phyloP scores from a whole-genome alignment of 192 early-diverging fungal genomes.

The Backusella sp. region DNA sequence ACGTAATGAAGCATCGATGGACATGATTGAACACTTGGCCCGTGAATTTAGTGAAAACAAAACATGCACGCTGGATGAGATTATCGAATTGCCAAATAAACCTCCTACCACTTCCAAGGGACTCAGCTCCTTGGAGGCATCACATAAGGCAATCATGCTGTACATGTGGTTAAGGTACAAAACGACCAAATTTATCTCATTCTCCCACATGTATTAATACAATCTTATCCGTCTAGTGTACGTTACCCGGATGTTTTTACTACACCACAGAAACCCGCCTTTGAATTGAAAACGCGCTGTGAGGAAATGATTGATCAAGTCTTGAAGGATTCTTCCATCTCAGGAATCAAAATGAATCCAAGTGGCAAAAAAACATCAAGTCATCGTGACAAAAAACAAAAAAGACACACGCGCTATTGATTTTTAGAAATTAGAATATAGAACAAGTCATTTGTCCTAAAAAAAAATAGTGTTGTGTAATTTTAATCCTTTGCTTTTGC shows the following conservation, averaged over 20 bases:
- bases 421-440: not conserved
- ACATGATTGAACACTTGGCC: slow-evolving; percentile 17
- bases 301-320: slow-evolving; percentile 35
- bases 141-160: slow-evolving; percentile 75
- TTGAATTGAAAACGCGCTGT: slow-evolving; percentile 44
- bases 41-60: slow-evolving; percentile 30
- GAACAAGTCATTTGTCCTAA: not conserved
- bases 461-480: not conserved
- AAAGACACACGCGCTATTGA: not conserved
- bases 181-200: not conserved
- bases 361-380: not conserved
- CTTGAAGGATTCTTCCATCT: slow-evolving; percentile 8
- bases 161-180: slow-evolving; percentile 86
- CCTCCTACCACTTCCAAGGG: slow-evolving; percentile 18
- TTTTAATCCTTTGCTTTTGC: not conserved
- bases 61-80: slow-evolving; percentile 46
- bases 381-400: not conserved
- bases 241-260: slow-evolving; percentile 62
- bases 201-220: not conserved
- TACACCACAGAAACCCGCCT: slow-evolving; percentile 41
- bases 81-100: slow-evolving; percentile 47
- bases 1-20: slow-evolving; percentile 25
- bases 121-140: slow-evolving; percentile 60
- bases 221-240: slow-evolving; percentile 36
- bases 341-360: not conserved